phyloP scores from a whole-genome alignment of 192 early-diverging fungal genomes.

The Diversispora eburnea region DNA sequence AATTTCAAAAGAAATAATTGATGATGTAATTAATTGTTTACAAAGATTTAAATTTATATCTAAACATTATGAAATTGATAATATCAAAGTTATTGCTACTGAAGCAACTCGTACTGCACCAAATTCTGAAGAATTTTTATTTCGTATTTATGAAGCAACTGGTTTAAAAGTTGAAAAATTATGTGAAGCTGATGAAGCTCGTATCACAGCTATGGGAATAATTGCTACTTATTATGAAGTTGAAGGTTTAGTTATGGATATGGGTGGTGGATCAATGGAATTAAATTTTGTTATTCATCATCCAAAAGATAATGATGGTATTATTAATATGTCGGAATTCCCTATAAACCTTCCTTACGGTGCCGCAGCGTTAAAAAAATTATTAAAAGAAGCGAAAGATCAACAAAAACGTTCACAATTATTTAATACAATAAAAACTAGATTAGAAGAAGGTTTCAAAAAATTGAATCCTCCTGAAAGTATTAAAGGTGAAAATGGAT shows the following conservation, averaged over 20 bases:
- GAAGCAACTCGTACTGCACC: slow-evolving; percentile 53
- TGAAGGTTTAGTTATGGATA: slow-evolving; percentile 52
- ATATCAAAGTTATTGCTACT: slow-evolving; percentile 53
- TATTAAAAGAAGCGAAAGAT: slow-evolving; percentile 25
- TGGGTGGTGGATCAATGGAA: slow-evolving; percentile 56
- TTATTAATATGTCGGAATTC: slow-evolving; percentile 35
- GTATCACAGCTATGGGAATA: slow-evolving; percentile 49
- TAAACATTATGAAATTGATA: slow-evolving; percentile 36
- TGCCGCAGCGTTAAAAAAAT: slow-evolving; percentile 44
- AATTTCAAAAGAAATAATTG: slow-evolving; percentile 47
- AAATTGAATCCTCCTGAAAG: slow-evolving; percentile 23
- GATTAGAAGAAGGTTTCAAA: slow-evolving; percentile 39
- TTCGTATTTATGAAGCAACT: slow-evolving; percentile 42
- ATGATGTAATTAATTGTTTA: slow-evolving; percentile 46
- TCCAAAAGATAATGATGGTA: slow-evolving; percentile 23
- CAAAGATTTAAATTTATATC: slow-evolving; percentile 50
- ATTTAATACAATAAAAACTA: slow-evolving; percentile 32
- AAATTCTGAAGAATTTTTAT: slow-evolving; percentile 46
- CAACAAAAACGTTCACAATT: slow-evolving; percentile 18
- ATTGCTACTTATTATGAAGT: slow-evolving; percentile 52
- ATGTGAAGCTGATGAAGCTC: slow-evolving; percentile 47
- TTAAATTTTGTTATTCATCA: slow-evolving; percentile 50
- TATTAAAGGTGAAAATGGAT: slow-evolving; percentile 36
- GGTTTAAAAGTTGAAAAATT: slow-evolving; percentile 43
- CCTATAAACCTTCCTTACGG: slow-evolving; percentile 51